Conservation (phyloP, 805 yeast genomes). For the Suhomyces canberraensis region DNA sequence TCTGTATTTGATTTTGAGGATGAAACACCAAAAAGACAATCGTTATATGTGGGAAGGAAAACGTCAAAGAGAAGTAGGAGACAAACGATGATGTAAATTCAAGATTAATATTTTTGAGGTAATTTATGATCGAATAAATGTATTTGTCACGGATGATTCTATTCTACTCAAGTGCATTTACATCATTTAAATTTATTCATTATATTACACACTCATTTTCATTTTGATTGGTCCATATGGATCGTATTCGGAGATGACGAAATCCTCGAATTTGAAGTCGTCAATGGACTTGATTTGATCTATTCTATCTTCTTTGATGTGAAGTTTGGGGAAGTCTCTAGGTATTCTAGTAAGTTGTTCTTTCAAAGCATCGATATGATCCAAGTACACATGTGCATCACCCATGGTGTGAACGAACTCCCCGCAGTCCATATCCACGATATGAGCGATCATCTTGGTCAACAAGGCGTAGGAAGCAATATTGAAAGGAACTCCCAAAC, state of each 20-base stretch:
- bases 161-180: background rate
- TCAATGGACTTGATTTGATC: slow-evolving; percentile 62
- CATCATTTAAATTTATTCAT: background rate
- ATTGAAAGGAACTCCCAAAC: slow-evolving; percentile 98
- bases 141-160: background rate
- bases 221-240: slow-evolving; percentile 84
- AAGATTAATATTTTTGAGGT: background rate
- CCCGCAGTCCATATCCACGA: slow-evolving; percentile 94
- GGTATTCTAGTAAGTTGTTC: slow-evolving; percentile 79
- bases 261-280: slow-evolving; percentile 86
- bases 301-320: slow-evolving; percentile 54
- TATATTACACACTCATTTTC: slow-evolving; percentile 87
- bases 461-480: slow-evolving; percentile 94
- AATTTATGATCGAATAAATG: no score
- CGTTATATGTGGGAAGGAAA: slow-evolving; percentile 7
- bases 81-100: slow-evolving; percentile 5
- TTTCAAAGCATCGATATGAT: slow-evolving; percentile 87
- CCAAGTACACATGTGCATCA: slow-evolving; percentile 91
- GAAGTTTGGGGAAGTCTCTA: slow-evolving; percentile 72
- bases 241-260: slow-evolving; percentile 72
- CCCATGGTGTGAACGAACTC: slow-evolving; percentile 95
- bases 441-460: slow-evolving; percentile 92
- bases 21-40: slow-evolving; percentile 2
- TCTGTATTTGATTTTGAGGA: slow-evolving; percentile 11
- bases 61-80: slow-evolving; percentile 14